Base-by-base conservation (phyloP, 2,329 filamentous ascomycete genomes). In the Ophiostoma himal-ulmi region DNA sequence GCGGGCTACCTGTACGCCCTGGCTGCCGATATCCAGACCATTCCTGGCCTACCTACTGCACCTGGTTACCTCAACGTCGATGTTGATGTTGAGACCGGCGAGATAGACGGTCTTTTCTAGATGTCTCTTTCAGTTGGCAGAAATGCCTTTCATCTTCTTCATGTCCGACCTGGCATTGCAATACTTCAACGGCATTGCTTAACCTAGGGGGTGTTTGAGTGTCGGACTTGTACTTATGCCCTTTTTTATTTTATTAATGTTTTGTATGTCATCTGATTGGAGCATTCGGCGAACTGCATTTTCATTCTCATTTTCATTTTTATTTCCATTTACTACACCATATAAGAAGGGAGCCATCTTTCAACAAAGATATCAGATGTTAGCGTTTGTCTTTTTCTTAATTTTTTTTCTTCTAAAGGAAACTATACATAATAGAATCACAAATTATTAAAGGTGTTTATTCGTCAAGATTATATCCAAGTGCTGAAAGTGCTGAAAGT, bases 1-100 rank as follows among this genome's bases (percentile, higher is more conserved):
- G 95, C 93, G 73, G 95, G 95, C 73, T 97, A 97, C 79, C 82
- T 97, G 86, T 97, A 97, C 76, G 95, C 95, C 7, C 86, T 98
- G 73, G 95, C 95, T 69, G 95, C 95, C 17, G 95, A 99, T 78
- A 98, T 99, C 75, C 95, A 98, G 84, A 99, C 95, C 1, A 99
- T 99, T 74, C 95, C 95, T 17, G 95, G 95, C 73, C 83, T 99
- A 74, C 94, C 94, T 11, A 98, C 95, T 10, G 94, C 94, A 26
- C 95, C 94, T 10, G 95, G 95, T 13, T 98, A 98, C 78, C 83
- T 98, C 73, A 97, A 97, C 76, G 94, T 97, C 65, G 94, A 97
- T 75, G 89, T 91, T 52, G 90, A 94, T 76, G 81, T 84, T 6
- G 90, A 93, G 82, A 94, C 90, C n/a, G 91, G 91, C 70, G 91